Evolutionary conservation across 345 rosid species (phyloP).

Genomic region (Moringa oleifera): DNA sequence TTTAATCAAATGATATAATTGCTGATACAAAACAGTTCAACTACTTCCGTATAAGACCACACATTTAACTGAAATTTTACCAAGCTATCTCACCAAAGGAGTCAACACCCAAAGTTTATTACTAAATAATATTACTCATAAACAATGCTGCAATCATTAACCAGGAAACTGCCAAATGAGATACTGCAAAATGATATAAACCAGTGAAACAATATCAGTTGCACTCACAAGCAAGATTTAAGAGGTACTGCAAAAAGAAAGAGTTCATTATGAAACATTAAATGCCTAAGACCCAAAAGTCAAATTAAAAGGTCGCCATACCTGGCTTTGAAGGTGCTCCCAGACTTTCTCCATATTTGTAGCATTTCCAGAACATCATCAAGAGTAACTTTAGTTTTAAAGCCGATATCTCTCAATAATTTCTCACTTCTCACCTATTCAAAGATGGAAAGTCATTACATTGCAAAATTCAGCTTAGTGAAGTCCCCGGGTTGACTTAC

Average conservation of each 20-base stretch:
- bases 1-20: background rate
- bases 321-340: constrained; percentile 66
- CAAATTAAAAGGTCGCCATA: constrained; percentile 18
- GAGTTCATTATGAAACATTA: background rate
- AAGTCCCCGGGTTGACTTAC: background rate
- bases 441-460: constrained; percentile 14
- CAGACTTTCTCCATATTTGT: constrained; percentile 48
- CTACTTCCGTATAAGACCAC: too few species aligned
- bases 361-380: constrained; percentile 54
- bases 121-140: too few species aligned
- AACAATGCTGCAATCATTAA: background rate
- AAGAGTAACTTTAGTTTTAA: constrained; percentile 62
- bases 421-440: constrained; percentile 65
- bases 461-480: background rate
- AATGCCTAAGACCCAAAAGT: background rate
- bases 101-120: background rate
- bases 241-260: background rate
- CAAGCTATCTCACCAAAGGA: background rate
- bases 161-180: too few species aligned
- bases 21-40: background rate
- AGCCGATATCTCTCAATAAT: constrained; percentile 56
- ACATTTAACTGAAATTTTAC: too few species aligned
- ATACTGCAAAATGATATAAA: too few species aligned
- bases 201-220: background rate
- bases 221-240: background rate